Evolutionary conservation across 1,139 yeast genomes (phyloP).

Genomic region (Saccharomyces hybrid): DNA sequence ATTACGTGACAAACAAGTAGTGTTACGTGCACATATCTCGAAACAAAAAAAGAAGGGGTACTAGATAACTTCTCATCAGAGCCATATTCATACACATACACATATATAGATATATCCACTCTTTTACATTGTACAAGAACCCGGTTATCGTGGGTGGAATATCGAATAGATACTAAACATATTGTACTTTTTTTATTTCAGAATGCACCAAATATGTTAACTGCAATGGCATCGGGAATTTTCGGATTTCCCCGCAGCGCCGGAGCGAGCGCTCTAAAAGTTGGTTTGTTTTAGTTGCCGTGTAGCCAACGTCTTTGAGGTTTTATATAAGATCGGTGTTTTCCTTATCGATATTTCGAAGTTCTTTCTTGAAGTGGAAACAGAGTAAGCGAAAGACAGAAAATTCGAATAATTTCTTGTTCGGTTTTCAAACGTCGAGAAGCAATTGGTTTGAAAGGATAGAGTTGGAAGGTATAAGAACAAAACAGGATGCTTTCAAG

Average conservation of each 20-base stretch:
- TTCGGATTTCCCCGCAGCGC: neutral
- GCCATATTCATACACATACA: neutral
- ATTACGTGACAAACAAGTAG: slow-evolving; percentile 82
- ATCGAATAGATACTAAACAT: neutral
- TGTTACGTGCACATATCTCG: slow-evolving; percentile 73
- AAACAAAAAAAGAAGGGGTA: slow-evolving; percentile 84
- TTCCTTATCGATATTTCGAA: neutral
- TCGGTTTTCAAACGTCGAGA: no score
- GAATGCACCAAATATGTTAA: neutral
- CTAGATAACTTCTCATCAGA: slow-evolving; percentile 18
- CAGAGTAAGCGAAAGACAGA: no score
- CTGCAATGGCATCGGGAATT: neutral
- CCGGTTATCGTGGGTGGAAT: neutral
- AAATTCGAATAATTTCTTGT: no score
- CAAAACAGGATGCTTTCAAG: neutral
- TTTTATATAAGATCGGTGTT: neutral
- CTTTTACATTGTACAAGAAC: neutral
- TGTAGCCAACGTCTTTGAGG: neutral
- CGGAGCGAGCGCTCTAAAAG: neutral
- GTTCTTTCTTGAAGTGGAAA: neutral
- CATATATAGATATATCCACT: neutral
- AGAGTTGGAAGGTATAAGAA: neutral
- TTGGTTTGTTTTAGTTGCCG: neutral
- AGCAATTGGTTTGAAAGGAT: no score
- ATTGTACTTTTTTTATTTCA: neutral